These are phyloP conservation scores for Allium fistulosum DNA, from an alignment of 106 monocot genomes.

Conservation along the genomic window DNA sequence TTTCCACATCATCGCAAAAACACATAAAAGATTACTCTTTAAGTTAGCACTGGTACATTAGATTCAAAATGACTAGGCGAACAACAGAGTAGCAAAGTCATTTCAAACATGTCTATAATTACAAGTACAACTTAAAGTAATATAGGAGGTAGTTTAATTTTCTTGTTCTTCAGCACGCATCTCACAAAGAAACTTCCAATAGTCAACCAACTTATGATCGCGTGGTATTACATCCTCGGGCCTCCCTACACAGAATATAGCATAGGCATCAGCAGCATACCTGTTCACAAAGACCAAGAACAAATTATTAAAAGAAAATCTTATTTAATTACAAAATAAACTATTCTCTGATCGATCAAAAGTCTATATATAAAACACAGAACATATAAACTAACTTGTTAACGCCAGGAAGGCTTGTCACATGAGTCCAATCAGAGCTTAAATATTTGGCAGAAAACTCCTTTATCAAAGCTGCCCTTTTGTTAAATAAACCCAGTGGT, in stretches of 20 bases:
- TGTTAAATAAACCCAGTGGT: constrained; percentile 30
- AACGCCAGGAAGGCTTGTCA: constrained; percentile 50
- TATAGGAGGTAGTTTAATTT: too few relatives aligned
- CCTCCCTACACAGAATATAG: constrained; percentile 51
- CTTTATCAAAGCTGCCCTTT: constrained; percentile 26
- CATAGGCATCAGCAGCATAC: constrained; percentile 75
- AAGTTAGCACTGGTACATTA: too few relatives aligned
- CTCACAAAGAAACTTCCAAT: constrained; percentile 31
- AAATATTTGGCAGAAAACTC: constrained; percentile 28
- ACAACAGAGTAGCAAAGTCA: too few relatives aligned
- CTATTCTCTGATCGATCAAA: too few relatives aligned
- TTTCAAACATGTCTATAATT: too few relatives aligned
- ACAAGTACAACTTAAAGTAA: too few relatives aligned
- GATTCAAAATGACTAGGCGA: too few relatives aligned
- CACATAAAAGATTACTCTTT: too few relatives aligned
- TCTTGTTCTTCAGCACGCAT: background rate
- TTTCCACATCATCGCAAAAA: too few relatives aligned
- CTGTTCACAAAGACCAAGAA: constrained; percentile 3
- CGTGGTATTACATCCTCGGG: constrained; percentile 31
- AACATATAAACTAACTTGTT: constrained; percentile 35
- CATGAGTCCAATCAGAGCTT: constrained; percentile 38
- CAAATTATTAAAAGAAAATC: background rate
- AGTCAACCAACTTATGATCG: constrained; percentile 46
- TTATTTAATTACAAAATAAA: too few relatives aligned
- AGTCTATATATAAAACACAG: background rate